A percentile compares a stretch with the other conserved stretches of the same genome.
Evolutionary conservation across 1,284 basidiomycete species (phyloP).

Genomic region (Puccinia coronata): DNA sequence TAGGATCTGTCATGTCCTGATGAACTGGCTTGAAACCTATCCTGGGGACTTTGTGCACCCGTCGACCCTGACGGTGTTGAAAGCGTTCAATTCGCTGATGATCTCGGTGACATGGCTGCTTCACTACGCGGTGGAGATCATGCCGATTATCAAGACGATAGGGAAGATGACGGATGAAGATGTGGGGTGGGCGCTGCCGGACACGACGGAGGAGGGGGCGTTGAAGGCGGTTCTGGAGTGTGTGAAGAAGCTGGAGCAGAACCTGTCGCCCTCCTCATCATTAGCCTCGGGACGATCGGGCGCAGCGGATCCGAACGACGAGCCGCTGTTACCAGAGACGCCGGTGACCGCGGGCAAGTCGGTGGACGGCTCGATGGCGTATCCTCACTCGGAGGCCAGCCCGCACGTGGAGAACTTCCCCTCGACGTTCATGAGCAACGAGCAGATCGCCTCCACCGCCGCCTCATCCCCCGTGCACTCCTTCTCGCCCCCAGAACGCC

Average conservation of each 20-base stretch:
- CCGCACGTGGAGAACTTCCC: neutral
- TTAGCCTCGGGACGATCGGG: neutral
- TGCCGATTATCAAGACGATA: slow-evolving; percentile 52
- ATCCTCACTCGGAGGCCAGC: slow-evolving; percentile 12
- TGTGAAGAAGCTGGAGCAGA: neutral
- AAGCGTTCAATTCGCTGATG: slow-evolving; percentile 41
- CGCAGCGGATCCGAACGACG: neutral
- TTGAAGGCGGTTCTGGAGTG: slow-evolving; percentile 14
- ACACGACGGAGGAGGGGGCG: slow-evolving; percentile 41
- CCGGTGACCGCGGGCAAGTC: slow-evolving; percentile 13
- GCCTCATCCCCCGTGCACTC: slow-evolving; percentile 27
- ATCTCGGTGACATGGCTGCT: slow-evolving; percentile 54
- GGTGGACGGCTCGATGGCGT: neutral
- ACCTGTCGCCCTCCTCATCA: neutral
- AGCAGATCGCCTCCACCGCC: slow-evolving; percentile 9
- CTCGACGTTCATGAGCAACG: slow-evolving; percentile 1
- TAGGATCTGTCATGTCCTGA: slow-evolving; percentile 54
- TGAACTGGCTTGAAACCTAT: slow-evolving; percentile 55
- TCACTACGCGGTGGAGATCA: slow-evolving; percentile 56
- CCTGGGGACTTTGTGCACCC: slow-evolving; percentile 54
- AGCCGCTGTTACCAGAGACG: neutral
- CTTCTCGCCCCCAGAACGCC: neutral
- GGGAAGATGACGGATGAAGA: slow-evolving; percentile 52
- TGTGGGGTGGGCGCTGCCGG: slow-evolving; percentile 55
- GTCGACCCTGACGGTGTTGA: slow-evolving; percentile 28